Evolutionary conservation across 2,329 filamentous ascomycete species (phyloP).

Genomic region (Stemphylium beticola): DNA sequence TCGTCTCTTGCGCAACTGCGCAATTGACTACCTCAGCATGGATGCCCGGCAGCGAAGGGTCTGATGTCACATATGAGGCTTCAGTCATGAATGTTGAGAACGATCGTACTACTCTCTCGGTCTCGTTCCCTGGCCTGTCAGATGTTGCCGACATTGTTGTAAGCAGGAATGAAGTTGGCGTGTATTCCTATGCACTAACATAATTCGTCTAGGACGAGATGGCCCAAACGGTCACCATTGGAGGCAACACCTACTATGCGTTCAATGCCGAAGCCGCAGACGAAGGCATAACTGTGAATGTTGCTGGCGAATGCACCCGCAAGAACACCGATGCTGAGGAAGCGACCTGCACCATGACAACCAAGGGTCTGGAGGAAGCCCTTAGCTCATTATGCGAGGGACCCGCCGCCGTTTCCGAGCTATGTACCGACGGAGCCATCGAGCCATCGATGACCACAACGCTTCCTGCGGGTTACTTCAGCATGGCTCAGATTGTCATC

Average conservation of each 20-base stretch:
- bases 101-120: slow-evolving; percentile 28
- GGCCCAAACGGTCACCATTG: slow-evolving; percentile 17
- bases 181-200: not conserved
- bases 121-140: slow-evolving; percentile 7
- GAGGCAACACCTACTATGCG: slow-evolving; percentile 26
- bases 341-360: slow-evolving; percentile 24
- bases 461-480: slow-evolving; percentile 16
- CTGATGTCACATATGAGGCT: slow-evolving; percentile 21
- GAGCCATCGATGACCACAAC: not conserved
- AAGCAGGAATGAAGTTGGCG: not conserved
- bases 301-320: slow-evolving; percentile 21
- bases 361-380: slow-evolving; percentile 9
- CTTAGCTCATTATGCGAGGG: slow-evolving; percentile 17
- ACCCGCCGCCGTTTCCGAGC: not conserved
- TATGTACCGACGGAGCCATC: not conserved
- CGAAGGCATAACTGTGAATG: slow-evolving; percentile 9
- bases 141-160: slow-evolving; percentile 5
- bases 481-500: slow-evolving; percentile 30
- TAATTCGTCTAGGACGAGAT: not conserved
- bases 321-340: slow-evolving; percentile 14
- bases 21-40: slow-evolving; percentile 39
- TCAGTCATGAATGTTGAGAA: slow-evolving; percentile 30
- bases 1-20: slow-evolving; percentile 31
- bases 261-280: slow-evolving; percentile 17
- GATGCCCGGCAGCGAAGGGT: slow-evolving; percentile 24